phyloP scores from a whole-genome alignment of 495 filamentous ascomycete genomes.

The Articulospora tetracladia region DNA sequence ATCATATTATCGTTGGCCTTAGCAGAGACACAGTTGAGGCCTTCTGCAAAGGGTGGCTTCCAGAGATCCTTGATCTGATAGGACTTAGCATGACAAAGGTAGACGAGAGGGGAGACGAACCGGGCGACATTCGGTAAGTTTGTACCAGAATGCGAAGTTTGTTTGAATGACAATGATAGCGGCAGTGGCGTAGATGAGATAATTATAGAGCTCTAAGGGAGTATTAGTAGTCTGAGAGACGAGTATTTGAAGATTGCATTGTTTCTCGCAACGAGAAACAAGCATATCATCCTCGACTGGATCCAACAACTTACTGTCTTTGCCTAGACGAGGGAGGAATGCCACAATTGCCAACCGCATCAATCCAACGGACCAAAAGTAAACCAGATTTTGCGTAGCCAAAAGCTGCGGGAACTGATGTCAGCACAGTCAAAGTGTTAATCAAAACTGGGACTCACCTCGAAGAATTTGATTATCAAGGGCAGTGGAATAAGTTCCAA shows the following conservation, averaged over 20 bases:
- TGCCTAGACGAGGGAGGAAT: slow-evolving; percentile 29
- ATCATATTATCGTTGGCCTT: slow-evolving; percentile 19
- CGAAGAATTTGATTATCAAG: slow-evolving; percentile 21
- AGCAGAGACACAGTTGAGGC: slow-evolving; percentile 11
- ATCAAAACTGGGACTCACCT: slow-evolving; percentile 7
- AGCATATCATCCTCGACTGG: too few species aligned
- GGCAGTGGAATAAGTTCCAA: slow-evolving; percentile 13
- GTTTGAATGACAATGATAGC: slow-evolving; percentile 22
- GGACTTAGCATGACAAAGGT: too few species aligned
- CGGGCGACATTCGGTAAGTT: slow-evolving; percentile 22
- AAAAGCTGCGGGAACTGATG: not conserved
- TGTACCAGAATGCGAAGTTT: slow-evolving; percentile 16
- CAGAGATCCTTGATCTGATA: too few species aligned
- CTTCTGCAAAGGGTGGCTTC: not conserved
- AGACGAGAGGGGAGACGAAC: too few species aligned
- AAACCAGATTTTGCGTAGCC: slow-evolving; percentile 17
- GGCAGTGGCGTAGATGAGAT: slow-evolving; percentile 17
- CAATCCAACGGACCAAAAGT: slow-evolving; percentile 26
- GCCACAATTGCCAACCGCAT: slow-evolving; percentile 29
- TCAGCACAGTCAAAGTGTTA: not conserved
- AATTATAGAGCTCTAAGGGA: too few species aligned
- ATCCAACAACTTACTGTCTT: slow-evolving; percentile 25
- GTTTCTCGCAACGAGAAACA: too few species aligned
- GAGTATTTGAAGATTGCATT: too few species aligned
- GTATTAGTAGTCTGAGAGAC: too few species aligned